A percentile compares a stretch with the other conserved stretches of the same genome.
phyloP scores from a whole-genome alignment of 1,284 basidiomycete genomes.

The Ceratobasidium sp. region DNA sequence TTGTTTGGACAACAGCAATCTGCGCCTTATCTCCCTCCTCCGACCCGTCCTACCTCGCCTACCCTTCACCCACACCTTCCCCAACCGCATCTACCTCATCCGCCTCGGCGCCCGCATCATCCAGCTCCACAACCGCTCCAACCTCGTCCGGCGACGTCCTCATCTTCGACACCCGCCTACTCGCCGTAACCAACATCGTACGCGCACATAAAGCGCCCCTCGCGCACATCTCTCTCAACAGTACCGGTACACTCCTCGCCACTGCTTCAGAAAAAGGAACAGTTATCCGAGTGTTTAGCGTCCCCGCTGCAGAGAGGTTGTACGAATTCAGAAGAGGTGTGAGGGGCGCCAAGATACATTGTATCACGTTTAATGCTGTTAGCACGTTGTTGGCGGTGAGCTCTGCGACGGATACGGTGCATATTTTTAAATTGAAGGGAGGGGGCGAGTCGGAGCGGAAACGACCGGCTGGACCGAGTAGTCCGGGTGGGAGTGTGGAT shows the following conservation, averaged over 20 bases:
- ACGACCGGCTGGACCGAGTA: constrained; percentile 55
- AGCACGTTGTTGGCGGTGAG: constrained; percentile 89
- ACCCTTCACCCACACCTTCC: constrained; percentile 93
- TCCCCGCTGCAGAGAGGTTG: constrained; percentile 92
- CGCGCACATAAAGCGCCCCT: constrained; percentile 97
- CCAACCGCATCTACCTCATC: constrained; percentile 71
- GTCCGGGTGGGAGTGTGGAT: constrained; percentile 76
- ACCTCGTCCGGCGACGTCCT: constrained; percentile 87
- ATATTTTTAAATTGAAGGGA: constrained; percentile 89
- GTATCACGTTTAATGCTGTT: constrained; percentile 92
- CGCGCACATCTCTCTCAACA: constrained; percentile 89
- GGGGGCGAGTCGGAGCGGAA: constrained; percentile 50
- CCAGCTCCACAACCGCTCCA: constrained; percentile 58
- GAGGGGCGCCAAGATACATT: constrained; percentile 88
- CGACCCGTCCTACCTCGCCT: constrained; percentile 96
- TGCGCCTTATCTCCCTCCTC: constrained; percentile 95
- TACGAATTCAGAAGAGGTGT: constrained; percentile 96
- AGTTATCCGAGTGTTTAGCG: constrained; percentile 94
- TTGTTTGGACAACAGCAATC: constrained; percentile 74
- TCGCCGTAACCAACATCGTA: constrained; percentile 94
- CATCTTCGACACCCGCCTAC: constrained; percentile 91
- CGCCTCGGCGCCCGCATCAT: constrained; percentile 62
- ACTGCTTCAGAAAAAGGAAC: constrained; percentile 97
- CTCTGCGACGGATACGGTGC: constrained; percentile 95
- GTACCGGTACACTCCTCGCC: constrained; percentile 90